Base-by-base conservation (phyloP, 805 yeast genomes). In the Myxozyma mucilagina region DNA sequence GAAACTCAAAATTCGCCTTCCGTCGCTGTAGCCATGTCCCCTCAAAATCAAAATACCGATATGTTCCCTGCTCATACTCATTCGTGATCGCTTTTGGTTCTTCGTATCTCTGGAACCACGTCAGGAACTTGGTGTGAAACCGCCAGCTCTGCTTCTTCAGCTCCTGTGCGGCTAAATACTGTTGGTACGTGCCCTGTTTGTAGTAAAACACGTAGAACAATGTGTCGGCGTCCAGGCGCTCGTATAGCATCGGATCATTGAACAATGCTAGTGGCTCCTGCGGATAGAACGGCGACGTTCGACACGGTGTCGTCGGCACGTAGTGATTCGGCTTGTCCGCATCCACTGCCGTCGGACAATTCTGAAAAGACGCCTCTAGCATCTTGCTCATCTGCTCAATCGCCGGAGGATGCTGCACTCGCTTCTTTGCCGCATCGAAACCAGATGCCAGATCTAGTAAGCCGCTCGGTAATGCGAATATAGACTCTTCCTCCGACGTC, bases 321-420 rank as follows among this genome's bases (percentile, higher is more conserved):
- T 90, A 86, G 72, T 82, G 81, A 62, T 87, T 82, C 18, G 97
- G 96, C 68, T 79, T 82, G 69, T 93, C 97, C 1, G 96, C 87
- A 72, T 93, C 96, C 60, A 85, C 82, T 0, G 98, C 89, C 75
- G 93, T 97, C 0, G 99, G 98, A 72, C 97, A 90, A 69, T 89
- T 88, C 67, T 89, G 78, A 60, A 90, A 78, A 2, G 97, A 91
- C 0, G 87, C 82, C 71, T 90, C 96, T 66, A 93, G 78, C 67
- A 83, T 78, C 60, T 80, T 80, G 53, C 82, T 76, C 32, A 89
- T 84, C 1, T 81, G 72, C 32, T 79, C 79, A 61, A 83, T 76
- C 16, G 85, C 79, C 34, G 83, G 78, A 31, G 89, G 87, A 55
- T 81, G 78, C 39, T 72, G 72, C 39, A 84, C 72, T 47, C 87